Base-by-base conservation (phyloP, 1,139 yeast species). In the Candida pseudocylindracea region DNA sequence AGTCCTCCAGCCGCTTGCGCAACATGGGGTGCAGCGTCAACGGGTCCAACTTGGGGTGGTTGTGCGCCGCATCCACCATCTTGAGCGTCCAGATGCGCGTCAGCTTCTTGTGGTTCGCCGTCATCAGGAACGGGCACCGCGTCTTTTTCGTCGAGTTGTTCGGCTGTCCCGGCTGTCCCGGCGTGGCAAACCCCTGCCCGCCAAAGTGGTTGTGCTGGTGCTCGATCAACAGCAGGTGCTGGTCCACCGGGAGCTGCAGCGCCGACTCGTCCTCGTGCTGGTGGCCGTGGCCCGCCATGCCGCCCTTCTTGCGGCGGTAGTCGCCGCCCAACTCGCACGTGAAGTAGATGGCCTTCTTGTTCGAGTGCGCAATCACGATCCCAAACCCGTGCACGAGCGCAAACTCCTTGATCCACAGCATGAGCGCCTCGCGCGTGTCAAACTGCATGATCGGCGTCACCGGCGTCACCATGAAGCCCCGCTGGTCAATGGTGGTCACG, bases 241-340 rank as follows among this genome's bases (percentile, higher is more conserved):
- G 26, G 10, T 25, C 26, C 20, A 15, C 20, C 20, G 20, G 20
- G 44, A 41, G 42, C 45, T 37, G 34, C 38, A 34, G 38, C 12
- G 39, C 38, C 20, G 37, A 39, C 31, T 39, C 43, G 36, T 47
- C 41, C 36, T 48, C 52, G 25, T 44, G 51, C 39, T 56, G 57
- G 26, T 25, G 8, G 20, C 20, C 20, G 20, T 15, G 20, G 20
- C 20, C 20, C 20, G 20, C 20, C 20, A 15, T 15, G 20, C 20
- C 20, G 37, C 55, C 53, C 46, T 63, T 62, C 42, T 66, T 66
- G 42, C 64, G 71, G 37, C 72, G 54, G 43, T 66, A 66, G 30
- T 65, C 54, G 20, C 72, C 72, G 30, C 72, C 72, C 32, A 66
- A 51, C 46, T 66, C 72, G 45, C 73, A 67, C n/a, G 72, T 66